These are phyloP conservation scores for Mrakia blollopis DNA, from an alignment of 768 basidiomycete species.

Conservation along the genomic window DNA sequence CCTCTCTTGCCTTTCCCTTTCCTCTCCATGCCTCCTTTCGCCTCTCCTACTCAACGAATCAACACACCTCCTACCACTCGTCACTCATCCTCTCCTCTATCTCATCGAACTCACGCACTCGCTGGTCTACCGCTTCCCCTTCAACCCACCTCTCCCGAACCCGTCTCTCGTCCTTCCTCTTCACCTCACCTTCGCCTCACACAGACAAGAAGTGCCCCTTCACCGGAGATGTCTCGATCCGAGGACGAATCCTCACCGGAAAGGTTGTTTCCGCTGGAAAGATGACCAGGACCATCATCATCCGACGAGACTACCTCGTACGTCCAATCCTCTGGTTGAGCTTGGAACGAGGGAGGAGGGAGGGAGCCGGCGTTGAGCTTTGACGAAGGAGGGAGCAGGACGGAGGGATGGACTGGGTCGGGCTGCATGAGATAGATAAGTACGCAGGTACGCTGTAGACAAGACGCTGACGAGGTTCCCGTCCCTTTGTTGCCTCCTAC, in stretches of 20 bases:
- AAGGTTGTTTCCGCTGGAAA: constrained; percentile 90
- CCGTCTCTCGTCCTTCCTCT: background rate
- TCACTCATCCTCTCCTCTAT: background rate
- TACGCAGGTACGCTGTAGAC: background rate
- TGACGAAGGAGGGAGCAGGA: background rate
- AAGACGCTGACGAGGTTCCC: background rate
- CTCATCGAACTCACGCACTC: background rate
- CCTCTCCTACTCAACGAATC: background rate
- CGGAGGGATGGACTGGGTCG: background rate
- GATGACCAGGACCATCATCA: constrained; percentile 98
- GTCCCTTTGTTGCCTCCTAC: background rate
- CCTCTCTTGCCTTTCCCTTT: background rate
- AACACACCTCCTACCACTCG: background rate
- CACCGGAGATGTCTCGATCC: constrained; percentile 93
- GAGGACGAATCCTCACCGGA: constrained; percentile 96
- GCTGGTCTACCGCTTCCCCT: too few relatives aligned
- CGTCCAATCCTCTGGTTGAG: background rate
- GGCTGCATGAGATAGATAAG: background rate
- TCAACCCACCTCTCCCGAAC: too few relatives aligned
- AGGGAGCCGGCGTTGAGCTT: background rate
- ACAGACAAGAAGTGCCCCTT: constrained; percentile 99
- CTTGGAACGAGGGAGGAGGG: constrained; percentile 16
- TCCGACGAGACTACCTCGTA: constrained; percentile 58
- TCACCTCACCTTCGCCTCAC: background rate
- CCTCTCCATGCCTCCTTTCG: background rate